Evolutionary conservation across 208 protist species (phyloP).

Genomic region (Baffinella frigidus): DNA sequence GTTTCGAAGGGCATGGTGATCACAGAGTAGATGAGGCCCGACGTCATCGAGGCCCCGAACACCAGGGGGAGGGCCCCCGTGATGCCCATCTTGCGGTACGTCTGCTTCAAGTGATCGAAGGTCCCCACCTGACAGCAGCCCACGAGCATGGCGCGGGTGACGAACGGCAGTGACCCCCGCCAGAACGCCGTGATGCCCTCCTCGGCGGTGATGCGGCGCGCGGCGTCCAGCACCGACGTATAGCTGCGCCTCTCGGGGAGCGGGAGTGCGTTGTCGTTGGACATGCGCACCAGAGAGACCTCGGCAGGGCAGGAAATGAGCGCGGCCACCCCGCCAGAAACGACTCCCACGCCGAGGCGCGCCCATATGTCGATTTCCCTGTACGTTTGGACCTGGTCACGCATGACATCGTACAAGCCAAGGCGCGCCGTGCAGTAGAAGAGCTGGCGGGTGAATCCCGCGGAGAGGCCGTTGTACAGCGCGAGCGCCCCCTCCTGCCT

Average conservation of each 20-base stretch:
- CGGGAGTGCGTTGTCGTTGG: background rate
- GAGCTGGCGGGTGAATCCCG: background rate
- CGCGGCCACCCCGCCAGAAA: background rate
- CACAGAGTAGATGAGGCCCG: background rate
- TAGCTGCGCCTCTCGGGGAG: background rate
- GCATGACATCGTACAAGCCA: background rate
- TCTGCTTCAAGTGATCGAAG: background rate
- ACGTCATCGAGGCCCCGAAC: conserved; percentile 10
- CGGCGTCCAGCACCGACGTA: background rate
- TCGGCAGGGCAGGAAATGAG: background rate
- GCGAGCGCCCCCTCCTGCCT: background rate
- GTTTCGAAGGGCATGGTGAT: conserved; percentile 6
- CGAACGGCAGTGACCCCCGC: background rate
- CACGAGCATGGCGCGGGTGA: background rate
- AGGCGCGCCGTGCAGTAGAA: background rate
- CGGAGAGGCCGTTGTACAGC: background rate
- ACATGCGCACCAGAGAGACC: background rate
- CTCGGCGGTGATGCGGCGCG: background rate
- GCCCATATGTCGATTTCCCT: background rate
- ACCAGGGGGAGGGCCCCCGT: background rate
- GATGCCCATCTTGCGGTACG: background rate
- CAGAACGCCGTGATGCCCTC: background rate
- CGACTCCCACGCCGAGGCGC: background rate
- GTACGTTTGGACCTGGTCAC: background rate
- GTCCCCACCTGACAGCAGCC: background rate